Conservation (phyloP, 2,329 filamentous ascomycete genomes). For the Geosmithia flava region DNA sequence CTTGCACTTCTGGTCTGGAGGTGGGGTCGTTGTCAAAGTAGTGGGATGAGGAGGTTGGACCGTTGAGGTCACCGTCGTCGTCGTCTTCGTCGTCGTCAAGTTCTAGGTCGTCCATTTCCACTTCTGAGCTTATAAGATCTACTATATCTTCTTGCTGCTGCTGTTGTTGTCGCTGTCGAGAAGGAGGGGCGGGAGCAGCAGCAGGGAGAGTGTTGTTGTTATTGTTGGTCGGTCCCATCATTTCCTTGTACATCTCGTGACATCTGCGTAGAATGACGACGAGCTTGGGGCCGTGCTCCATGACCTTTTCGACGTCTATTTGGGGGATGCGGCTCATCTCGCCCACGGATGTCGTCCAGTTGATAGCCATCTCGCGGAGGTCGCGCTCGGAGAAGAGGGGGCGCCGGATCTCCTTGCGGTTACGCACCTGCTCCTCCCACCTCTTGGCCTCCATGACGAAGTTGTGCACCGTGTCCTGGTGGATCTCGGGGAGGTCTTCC, state of each 20-base stretch:
- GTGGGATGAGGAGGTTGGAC: conserved; percentile 18
- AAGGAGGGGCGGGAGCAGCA: no score
- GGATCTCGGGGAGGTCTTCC: conserved; percentile 41
- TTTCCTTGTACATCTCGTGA: conserved; percentile 32
- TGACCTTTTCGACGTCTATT: conserved; percentile 51
- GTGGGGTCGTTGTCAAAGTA: conserved; percentile 25
- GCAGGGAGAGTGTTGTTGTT: background rate
- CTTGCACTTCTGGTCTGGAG: conserved; percentile 16
- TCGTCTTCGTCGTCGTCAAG: conserved; percentile 23
- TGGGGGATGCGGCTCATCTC: conserved; percentile 52
- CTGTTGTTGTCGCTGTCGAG: background rate
- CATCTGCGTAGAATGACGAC: conserved; percentile 42
- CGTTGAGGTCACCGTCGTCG: conserved; percentile 5
- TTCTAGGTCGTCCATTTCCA: conserved; percentile 23
- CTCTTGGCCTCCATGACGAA: conserved; percentile 53
- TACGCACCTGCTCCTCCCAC: conserved; percentile 48
- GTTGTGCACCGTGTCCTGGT: conserved; percentile 48
- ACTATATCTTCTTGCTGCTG: conserved; percentile 28
- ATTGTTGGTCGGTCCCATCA: conserved; percentile 28
- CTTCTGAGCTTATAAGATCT: conserved; percentile 39
- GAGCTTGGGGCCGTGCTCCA: conserved; percentile 47
- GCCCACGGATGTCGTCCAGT: conserved; percentile 48
- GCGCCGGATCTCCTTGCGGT: conserved; percentile 40
- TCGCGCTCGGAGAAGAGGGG: conserved; percentile 57
- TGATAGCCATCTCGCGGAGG: conserved; percentile 61